Conservation (phyloP, 768 basidiomycete species). For the Lentinus tigrinus region DNA sequence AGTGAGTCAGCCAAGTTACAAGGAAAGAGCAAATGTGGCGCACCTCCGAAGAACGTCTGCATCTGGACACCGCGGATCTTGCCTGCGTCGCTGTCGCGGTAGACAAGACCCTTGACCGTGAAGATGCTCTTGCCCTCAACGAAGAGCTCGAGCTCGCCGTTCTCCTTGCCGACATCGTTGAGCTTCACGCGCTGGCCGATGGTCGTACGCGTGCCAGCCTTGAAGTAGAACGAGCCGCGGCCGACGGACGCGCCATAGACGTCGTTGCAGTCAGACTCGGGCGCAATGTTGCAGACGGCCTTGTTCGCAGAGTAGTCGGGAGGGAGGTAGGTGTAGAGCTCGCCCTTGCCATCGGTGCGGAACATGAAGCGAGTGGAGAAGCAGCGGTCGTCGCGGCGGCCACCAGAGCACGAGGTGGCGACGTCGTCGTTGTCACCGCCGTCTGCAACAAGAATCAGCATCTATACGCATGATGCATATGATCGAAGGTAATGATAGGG, state of each 20-base stretch:
- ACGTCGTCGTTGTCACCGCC: slow-evolving; percentile 52
- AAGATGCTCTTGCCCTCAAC: slow-evolving; percentile 65
- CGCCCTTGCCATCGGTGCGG: slow-evolving; percentile 44
- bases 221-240: slow-evolving; percentile 65
- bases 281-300: slow-evolving; percentile 46
- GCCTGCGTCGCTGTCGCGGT: slow-evolving; percentile 47
- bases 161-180: slow-evolving; percentile 66
- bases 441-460: slow-evolving; percentile 32
- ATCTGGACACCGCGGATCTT: slow-evolving; percentile 66
- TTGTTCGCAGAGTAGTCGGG: slow-evolving; percentile 47
- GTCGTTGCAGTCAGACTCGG: slow-evolving; percentile 55
- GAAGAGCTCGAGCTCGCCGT: slow-evolving; percentile 73
- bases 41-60: slow-evolving; percentile 81
- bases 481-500: slow-evolving; percentile 7
- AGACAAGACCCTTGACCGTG: slow-evolving; percentile 51
- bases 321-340: slow-evolving; percentile 47
- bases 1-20: slow-evolving; percentile 1
- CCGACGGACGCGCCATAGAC: slow-evolving; percentile 68
- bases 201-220: slow-evolving; percentile 65
- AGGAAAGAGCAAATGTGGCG: slow-evolving; percentile 20
- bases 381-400: slow-evolving; percentile 56
- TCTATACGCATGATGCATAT: neutral
- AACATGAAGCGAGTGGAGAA: slow-evolving; percentile 78
- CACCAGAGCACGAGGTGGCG: slow-evolving; percentile 67
- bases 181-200: slow-evolving; percentile 69